Evolutionary conservation across 306 rosid species (phyloP), one percentile per base, ranked within the genome.

Genomic region (Hippophae gyantsensis): DNA sequence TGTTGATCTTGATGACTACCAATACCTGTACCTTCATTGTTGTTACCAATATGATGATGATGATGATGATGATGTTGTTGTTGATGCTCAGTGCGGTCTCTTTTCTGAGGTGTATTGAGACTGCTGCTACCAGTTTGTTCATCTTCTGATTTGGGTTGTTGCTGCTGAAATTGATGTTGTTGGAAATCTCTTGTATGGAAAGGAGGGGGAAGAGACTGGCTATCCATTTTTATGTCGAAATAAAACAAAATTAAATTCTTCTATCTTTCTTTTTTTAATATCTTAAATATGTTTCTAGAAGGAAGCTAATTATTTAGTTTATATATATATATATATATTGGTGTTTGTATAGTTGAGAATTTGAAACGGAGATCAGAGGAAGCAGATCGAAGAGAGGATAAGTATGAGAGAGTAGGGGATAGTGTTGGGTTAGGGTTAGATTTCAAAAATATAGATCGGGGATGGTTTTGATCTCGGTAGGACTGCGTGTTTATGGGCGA

Each of bases 131-230:
- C 94, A 45, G 89, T 87, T 47, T 90, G 96, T 10, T 87, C 92
- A 6, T 87, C 98, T 46, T 92, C 92, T 0, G 89, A 80, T 56
- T 70, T 80, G 9, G 74, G 83, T 13, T 74, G 79, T 50, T 76
- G 87, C 23, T 80, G 86, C 5, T 68, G 82, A 10, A 72, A 86
- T 3, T 75, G 77, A n/a, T 73, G 79, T 8, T 75, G 94, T 5
- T 78, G 95, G 65, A 86, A 85, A 67, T 86, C 95, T 65, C 89
- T 72, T 11, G 84, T 74, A 74, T 84, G 95, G 75, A 92, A 92
- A 27, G 99, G 88, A 58, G 95, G 89, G 0, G 99, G 95, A 40
- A 92, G 96, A 64, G 99, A 85, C 60, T 88, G 96, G 27, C 87
- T 76, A 66, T 92, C 95, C 99, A 92, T 88, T 51, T 43, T 54